Evolutionary conservation across 192 early-diverging fungal genomes (phyloP).

Genomic region (Spizellomyces sp.): DNA sequence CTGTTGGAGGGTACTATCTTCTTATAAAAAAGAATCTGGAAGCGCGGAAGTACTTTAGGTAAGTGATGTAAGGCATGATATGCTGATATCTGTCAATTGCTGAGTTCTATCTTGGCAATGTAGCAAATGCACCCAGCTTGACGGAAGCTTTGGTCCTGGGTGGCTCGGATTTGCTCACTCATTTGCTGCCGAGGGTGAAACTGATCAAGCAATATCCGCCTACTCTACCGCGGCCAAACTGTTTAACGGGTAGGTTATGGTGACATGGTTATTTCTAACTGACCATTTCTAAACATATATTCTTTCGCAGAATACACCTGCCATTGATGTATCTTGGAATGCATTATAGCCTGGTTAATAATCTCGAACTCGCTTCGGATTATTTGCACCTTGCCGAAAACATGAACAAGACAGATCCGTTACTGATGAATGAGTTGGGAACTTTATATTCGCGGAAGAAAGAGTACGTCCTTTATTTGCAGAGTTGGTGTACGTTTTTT

Average conservation of each 20-base stretch:
- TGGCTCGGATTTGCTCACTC: conserved; percentile 85
- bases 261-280: conserved; percentile 5
- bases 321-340: conserved; percentile 77
- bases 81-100: not conserved
- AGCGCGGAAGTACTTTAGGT: conserved; percentile 64
- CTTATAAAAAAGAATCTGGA: conserved; percentile 60
- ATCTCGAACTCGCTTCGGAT: conserved; percentile 59
- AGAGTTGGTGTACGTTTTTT: not conserved
- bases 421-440: conserved; percentile 74
- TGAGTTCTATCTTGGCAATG: not conserved
- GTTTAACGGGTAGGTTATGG: conserved; percentile 61
- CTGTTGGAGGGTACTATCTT: conserved; percentile 78
- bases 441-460: conserved; percentile 50
- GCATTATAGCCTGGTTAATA: conserved; percentile 67
- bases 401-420: conserved; percentile 65
- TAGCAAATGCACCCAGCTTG: conserved; percentile 62
- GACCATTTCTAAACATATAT: not conserved
- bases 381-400: conserved; percentile 55
- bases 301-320: conserved; percentile 52
- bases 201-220: conserved; percentile 76
- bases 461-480: conserved; percentile 41
- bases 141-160: conserved; percentile 63
- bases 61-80: not conserved
- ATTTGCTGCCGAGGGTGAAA: conserved; percentile 72
- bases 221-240: conserved; percentile 67